A percentile compares a stretch with the other conserved stretches of the same genome.
Evolutionary conservation across 2,329 filamentous ascomycete genomes (phyloP).

Genomic region (Blastomyces silverae): DNA sequence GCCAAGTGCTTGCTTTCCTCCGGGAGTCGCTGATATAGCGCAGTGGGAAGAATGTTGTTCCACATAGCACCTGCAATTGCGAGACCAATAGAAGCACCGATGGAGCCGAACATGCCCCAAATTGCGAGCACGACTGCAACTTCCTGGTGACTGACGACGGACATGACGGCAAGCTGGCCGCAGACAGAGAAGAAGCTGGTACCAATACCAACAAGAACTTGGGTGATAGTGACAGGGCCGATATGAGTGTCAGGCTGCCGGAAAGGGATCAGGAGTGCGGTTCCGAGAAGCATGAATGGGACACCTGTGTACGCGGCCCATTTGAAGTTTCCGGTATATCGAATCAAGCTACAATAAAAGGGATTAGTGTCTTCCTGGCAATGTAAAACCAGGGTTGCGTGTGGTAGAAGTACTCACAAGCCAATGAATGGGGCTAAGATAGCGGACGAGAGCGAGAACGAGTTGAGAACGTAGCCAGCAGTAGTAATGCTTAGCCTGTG

Average conservation of each 20-base stretch:
- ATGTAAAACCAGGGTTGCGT: neutral
- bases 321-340: constrained; percentile 46
- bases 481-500: constrained; percentile 37
- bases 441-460: constrained; percentile 46
- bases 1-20: constrained; percentile 19
- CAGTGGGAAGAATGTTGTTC: constrained; percentile 24
- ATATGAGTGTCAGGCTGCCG: constrained; percentile 43
- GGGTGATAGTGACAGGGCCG: constrained; percentile 48
- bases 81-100: constrained; percentile 29
- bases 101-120: constrained; percentile 25
- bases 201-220: constrained; percentile 47
- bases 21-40: constrained; percentile 22
- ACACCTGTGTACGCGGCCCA: constrained; percentile 43
- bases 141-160: constrained; percentile 47
- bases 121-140: constrained; percentile 37
- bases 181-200: constrained; percentile 47
- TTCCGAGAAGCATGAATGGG: constrained; percentile 45
- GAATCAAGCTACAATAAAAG: constrained; percentile 32
- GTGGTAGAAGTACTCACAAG: constrained; percentile 18
- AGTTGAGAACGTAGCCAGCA: constrained; percentile 41
- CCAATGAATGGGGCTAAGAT: constrained; percentile 44
- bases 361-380: neutral
- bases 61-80: constrained; percentile 29
- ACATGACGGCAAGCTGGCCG: constrained; percentile 51
- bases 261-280: constrained; percentile 49